A percentile compares a stretch with the other conserved stretches of the same genome.
phyloP scores from a whole-genome alignment of 495 filamentous ascomycete genomes.

The Daldinia vernicosa region DNA sequence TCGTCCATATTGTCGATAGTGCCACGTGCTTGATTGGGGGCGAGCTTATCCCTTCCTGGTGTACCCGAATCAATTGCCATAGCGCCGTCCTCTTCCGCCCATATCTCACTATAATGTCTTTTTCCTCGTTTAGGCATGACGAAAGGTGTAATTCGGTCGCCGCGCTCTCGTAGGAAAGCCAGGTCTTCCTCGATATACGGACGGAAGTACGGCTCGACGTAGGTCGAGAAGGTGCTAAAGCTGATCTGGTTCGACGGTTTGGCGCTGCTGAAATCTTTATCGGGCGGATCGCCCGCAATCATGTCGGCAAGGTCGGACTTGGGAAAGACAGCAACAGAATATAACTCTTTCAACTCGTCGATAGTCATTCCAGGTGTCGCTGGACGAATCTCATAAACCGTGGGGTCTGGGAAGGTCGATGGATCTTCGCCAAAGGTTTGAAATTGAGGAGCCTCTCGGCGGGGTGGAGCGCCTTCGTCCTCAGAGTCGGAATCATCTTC shows the following conservation, averaged over 20 bases:
- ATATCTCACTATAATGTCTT: slow-evolving; percentile 84
- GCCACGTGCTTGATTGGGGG: slow-evolving; percentile 83
- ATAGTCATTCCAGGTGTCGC: slow-evolving; percentile 76
- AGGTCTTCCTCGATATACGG: slow-evolving; percentile 93
- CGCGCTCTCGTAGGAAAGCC: slow-evolving; percentile 88
- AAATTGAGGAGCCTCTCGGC: slow-evolving; percentile 74
- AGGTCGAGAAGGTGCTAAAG: slow-evolving; percentile 86
- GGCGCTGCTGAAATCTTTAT: slow-evolving; percentile 92
- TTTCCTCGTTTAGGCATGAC: slow-evolving; percentile 86
- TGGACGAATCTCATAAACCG: slow-evolving; percentile 89
- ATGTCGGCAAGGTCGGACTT: slow-evolving; percentile 79
- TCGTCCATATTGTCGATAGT: slow-evolving; percentile 87
- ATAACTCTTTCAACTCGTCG: slow-evolving; percentile 84
- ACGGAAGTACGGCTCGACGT: slow-evolving; percentile 90
- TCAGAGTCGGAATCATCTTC: slow-evolving; percentile 70
- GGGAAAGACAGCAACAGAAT: slow-evolving; percentile 85
- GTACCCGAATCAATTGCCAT: slow-evolving; percentile 71
- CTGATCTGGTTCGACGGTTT: slow-evolving; percentile 94
- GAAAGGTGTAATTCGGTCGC: slow-evolving; percentile 83
- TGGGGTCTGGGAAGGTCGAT: slow-evolving; percentile 90
- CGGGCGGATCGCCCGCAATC: slow-evolving; percentile 87
- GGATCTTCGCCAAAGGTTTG: slow-evolving; percentile 92
- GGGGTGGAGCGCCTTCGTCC: slow-evolving; percentile 80
- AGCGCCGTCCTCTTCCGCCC: slow-evolving; percentile 90
- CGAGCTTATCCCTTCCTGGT: slow-evolving; percentile 68